phyloP scores from a whole-genome alignment of 2,329 filamentous ascomycete genomes.

The Hypomyces rosellus region DNA sequence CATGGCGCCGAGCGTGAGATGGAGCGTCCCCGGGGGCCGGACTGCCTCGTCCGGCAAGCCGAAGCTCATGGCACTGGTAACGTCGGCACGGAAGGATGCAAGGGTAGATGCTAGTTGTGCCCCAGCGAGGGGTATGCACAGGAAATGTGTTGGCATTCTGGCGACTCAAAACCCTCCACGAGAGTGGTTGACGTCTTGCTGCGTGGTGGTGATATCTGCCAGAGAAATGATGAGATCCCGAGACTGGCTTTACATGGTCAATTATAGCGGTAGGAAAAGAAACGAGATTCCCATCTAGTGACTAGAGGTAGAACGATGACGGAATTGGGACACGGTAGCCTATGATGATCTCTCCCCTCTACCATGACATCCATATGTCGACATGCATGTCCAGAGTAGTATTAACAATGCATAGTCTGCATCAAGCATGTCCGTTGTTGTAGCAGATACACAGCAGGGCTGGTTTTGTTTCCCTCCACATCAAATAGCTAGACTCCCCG shows the following conservation, averaged over 20 bases:
- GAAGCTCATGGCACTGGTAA: slow-evolving; percentile 38
- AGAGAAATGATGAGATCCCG: not conserved
- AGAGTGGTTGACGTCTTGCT: not conserved
- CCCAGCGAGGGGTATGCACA: slow-evolving; percentile 66
- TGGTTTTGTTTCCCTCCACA: not conserved
- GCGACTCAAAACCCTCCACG: not conserved
- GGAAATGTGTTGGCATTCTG: slow-evolving; percentile 61
- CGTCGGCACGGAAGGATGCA: slow-evolving; percentile 53
- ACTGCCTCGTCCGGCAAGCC: slow-evolving; percentile 61
- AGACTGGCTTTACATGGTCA: not conserved
- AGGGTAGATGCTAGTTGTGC: slow-evolving; percentile 61
- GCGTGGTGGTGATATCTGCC: slow-evolving; percentile 2
- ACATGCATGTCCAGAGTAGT: no score
- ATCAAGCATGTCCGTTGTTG: no score
- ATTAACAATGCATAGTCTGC: no score
- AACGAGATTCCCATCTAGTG: not conserved
- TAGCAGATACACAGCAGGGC: no score
- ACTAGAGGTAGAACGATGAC: no score
- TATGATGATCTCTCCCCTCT: not conserved
- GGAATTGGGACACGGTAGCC: not conserved
- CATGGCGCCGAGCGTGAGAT: slow-evolving; percentile 86
- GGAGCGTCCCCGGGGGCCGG: slow-evolving; percentile 71
- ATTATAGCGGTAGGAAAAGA: not conserved
- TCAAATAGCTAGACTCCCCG: slow-evolving; percentile 1
- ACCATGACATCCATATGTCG: no score